Base-by-base conservation (phyloP, 164 flowering plant genomes). In the Buxus sempervirens region DNA sequence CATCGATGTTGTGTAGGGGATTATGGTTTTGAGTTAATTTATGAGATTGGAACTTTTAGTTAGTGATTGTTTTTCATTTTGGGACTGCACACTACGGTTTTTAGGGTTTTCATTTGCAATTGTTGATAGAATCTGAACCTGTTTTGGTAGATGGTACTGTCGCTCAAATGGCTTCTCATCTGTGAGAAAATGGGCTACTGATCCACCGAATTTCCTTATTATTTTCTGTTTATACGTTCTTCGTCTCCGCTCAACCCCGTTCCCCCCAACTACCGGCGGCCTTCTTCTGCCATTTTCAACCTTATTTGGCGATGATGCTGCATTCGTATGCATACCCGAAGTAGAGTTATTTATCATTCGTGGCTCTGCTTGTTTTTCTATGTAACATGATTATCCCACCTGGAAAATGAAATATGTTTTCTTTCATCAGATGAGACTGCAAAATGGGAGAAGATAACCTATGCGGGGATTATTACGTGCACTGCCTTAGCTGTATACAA, bases 391-490 rank as follows among this genome's bases (percentile, higher is more conserved):
- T 56, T 9, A 23, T 26, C 24, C 20, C 22, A 56, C 18, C 18
- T 24, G 60, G 25, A 58, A 19, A 24, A 58, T 23, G 36, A 18
- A 58, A 26, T 58, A 26, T 58, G 41, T 18, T 27, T 9, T 58
- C 41, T 15, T 58, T 58, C 20, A 5, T 14, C 79, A 79, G 88
- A 69, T 70, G 94, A 89, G 76, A 71, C 90, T 21, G 76, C 84
- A 3, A 89, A 89, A 69, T 89, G 94, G 94, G 86, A 89, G 79
- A 89, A 87, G 80, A 87, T 89, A 45, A 83, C 94, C 0, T 85
- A 84, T 69, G 26, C 64, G 0, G 94, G 91, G 27, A 73, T 76
- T 63, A 82, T 58, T 15, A 13, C 82, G 0, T 85, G 94, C 82
- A 77, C 88, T 41, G 28, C 63, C 51, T 70, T 87, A 21, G 82